Conservation (phyloP, 495 filamentous ascomycete species). For the Patellaria atrata region DNA sequence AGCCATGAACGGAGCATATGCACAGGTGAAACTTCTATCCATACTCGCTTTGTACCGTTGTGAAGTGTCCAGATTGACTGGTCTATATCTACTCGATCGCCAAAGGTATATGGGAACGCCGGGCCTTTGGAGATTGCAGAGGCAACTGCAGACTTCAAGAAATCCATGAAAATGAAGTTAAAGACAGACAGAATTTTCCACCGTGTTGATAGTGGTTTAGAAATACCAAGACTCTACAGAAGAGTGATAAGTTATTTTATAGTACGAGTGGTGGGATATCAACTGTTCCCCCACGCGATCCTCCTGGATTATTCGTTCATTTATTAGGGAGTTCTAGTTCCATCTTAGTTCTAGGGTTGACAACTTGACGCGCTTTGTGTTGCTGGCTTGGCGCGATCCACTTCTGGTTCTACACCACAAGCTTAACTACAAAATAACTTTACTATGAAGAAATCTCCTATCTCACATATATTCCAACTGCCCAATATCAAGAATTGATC, state of each 20-base stretch:
- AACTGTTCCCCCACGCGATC: background rate
- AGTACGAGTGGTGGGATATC: background rate
- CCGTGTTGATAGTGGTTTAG: background rate
- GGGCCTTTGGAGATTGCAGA: slow-evolving; percentile 93
- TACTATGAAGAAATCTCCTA: background rate
- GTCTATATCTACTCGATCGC: slow-evolving; percentile 76
- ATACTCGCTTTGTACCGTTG: slow-evolving; percentile 81
- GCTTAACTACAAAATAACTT: background rate
- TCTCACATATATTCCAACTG: background rate
- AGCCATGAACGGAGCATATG: no score
- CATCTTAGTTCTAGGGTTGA: background rate
- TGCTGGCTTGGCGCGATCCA: background rate
- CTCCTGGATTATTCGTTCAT: background rate
- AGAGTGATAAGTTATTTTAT: background rate
- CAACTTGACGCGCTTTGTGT: background rate
- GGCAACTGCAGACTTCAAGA: slow-evolving; percentile 90
- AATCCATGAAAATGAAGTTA: slow-evolving; percentile 55
- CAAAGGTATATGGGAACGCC: slow-evolving; percentile 79
- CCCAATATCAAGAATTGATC: background rate
- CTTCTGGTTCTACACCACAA: background rate
- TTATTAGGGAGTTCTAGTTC: background rate
- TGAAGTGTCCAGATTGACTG: slow-evolving; percentile 83
- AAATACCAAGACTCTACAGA: background rate
- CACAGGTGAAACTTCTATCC: slow-evolving; percentile 3
- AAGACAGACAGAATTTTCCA: background rate